Base-by-base conservation (phyloP, 257 asterid genomes). In the Ehretia macrophylla region DNA sequence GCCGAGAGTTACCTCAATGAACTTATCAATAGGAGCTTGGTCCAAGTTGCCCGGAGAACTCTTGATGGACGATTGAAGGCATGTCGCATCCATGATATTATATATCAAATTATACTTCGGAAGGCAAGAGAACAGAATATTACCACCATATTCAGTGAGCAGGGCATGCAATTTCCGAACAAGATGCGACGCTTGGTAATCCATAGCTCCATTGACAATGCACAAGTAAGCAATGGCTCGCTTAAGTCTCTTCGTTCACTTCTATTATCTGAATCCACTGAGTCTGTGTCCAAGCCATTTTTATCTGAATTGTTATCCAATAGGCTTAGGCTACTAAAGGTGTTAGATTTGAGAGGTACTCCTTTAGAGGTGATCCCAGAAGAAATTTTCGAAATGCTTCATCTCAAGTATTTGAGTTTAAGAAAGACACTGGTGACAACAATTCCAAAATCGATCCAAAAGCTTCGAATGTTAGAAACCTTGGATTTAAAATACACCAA, bases 1-100 rank as follows among this genome's bases (percentile, higher is more conserved):
- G 73, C 77, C 35, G 55, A 37, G 0, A 62, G 49, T 37, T 62
- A 72, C 46, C 73, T 72, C 17, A 66, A 50, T 17, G 69, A 72
- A 56, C 77, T 66, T 17, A 55, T 64, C 48, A 72, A 55, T 14
- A 56, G 66, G 42, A 61, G 63, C 62, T 45, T 66, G 45, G 45
- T 72, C 22, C 62, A 45, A 42, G 66, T 67, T 21, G 35, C 51
- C 32, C 32, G 54, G 10, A 42, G 23, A 8, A 5, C 1, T 17
- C 8, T 19, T 37, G 51, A 72, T 45, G 73, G 66, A 62, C 59
- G 68, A 11, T 39, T 60, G 16, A 14, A 21, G 42, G 32, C n/a
- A 44, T 56, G 62, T 56, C 59, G 55, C 46, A 48, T 66, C 40
- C 69, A 56, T 51, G 67, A 72, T 64, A 23, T 44, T 12, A 38